Conservation (phyloP, 1,284 basidiomycete genomes). For the Ceratobasidium papillatum region DNA sequence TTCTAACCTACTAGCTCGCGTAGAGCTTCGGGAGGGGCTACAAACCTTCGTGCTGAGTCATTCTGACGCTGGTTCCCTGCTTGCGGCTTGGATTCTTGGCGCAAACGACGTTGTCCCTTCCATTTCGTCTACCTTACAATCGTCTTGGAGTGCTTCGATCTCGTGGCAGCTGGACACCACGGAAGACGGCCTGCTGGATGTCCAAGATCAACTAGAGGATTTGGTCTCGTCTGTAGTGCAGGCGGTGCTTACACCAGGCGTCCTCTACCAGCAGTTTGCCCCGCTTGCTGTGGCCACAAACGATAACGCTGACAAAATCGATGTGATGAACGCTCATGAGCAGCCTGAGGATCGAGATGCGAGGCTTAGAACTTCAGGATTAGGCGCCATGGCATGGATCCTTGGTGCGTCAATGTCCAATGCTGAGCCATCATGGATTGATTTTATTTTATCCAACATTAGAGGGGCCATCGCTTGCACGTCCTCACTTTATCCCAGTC, state of each 20-base stretch:
- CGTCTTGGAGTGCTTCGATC: slow-evolving; percentile 64
- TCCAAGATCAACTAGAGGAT: slow-evolving; percentile 49
- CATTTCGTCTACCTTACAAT: slow-evolving; percentile 62
- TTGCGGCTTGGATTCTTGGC: slow-evolving; percentile 83
- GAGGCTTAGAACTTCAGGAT: slow-evolving; percentile 73
- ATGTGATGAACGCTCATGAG: slow-evolving; percentile 70
- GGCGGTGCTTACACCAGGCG: slow-evolving; percentile 68
- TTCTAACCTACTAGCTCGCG: slow-evolving; percentile 67
- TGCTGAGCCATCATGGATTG: slow-evolving; percentile 44
- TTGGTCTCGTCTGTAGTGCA: slow-evolving; percentile 61
- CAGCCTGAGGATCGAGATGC: slow-evolving; percentile 66
- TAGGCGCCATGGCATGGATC: slow-evolving; percentile 74
- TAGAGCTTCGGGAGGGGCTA: slow-evolving; percentile 63
- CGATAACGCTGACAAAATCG: slow-evolving; percentile 54
- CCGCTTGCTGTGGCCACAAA: slow-evolving; percentile 17
- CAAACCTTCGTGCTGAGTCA: slow-evolving; percentile 63
- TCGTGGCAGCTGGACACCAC: slow-evolving; percentile 36
- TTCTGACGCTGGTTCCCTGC: slow-evolving; percentile 70
- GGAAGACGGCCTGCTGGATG: slow-evolving; percentile 44
- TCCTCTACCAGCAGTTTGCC: slow-evolving; percentile 35
- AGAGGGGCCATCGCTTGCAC: slow-evolving; percentile 47
- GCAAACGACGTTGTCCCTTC: slow-evolving; percentile 76
- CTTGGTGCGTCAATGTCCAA: slow-evolving; percentile 58
- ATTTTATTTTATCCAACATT: slow-evolving; percentile 41
- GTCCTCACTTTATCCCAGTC: slow-evolving; percentile 47